phyloP scores from a whole-genome alignment of 1,139 yeast species.

The Magnusiomyces magnusii region DNA sequence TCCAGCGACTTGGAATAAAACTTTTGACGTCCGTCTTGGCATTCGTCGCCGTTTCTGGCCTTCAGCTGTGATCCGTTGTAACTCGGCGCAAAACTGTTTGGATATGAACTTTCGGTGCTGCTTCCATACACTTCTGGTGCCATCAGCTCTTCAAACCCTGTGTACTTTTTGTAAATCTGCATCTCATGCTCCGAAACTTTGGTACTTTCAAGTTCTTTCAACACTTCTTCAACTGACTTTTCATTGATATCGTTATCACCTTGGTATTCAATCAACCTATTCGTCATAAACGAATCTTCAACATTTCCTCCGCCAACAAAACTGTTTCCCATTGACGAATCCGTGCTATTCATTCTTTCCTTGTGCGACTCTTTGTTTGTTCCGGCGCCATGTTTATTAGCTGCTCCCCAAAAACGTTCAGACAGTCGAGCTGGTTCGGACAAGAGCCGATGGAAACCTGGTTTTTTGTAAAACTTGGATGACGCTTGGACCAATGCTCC shows the following conservation, averaged over 20 bases:
- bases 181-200: background rate
- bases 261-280: background rate
- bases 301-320: constrained; percentile 4
- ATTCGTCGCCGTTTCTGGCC: background rate
- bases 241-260: background rate
- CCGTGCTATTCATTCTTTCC: background rate
- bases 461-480: constrained; percentile 14
- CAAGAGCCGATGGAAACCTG: constrained; percentile 14
- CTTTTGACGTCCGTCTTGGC: background rate
- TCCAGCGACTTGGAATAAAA: constrained; percentile 3
- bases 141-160: constrained; percentile 4
- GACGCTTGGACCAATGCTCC: constrained; percentile 14
- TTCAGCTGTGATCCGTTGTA: background rate
- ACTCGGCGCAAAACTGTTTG: background rate
- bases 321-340: constrained; percentile 4
- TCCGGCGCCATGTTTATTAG: background rate
- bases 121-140: constrained; percentile 1
- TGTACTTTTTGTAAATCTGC: constrained; percentile 1
- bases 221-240: background rate
- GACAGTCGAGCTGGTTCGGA: constrained; percentile 12
- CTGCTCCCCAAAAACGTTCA: constrained; percentile 11
- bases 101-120: background rate
- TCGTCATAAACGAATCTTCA: constrained; percentile 1
- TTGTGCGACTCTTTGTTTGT: background rate
- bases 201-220: background rate